phyloP scores from a whole-genome alignment of 306 rosid genomes.

The Rubus parviflorus region DNA sequence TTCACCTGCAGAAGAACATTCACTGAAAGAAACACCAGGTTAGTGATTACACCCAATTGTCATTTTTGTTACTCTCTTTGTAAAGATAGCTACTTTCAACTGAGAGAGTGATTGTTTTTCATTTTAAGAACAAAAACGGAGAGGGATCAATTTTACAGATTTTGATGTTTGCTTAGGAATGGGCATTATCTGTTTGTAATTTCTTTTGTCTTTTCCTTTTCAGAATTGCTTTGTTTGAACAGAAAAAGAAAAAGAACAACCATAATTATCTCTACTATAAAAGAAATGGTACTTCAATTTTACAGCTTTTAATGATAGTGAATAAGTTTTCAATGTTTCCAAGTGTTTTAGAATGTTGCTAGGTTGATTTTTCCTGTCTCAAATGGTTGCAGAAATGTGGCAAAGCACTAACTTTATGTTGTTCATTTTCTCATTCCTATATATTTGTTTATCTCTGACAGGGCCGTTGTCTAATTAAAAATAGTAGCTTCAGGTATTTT shows the following conservation, averaged over 20 bases:
- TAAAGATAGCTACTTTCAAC: conserved; percentile 21
- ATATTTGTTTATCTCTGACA: conserved; percentile 24
- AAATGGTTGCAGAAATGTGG: conserved; percentile 44
- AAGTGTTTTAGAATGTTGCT: conserved; percentile 18
- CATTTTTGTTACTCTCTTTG: conserved; percentile 23
- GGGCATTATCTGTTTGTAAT: conserved; percentile 39
- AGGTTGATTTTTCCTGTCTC: conserved; percentile 43
- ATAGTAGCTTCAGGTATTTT: conserved; percentile 43
- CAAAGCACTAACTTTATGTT: conserved; percentile 31
- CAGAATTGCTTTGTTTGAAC: conserved; percentile 5
- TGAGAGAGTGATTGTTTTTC: conserved; percentile 17
- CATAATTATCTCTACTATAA: neutral
- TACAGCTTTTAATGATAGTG: conserved; percentile 45
- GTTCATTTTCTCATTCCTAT: conserved; percentile 34
- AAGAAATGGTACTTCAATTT: conserved; percentile 29
- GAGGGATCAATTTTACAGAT: conserved; percentile 31
- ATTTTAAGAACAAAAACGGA: neutral
- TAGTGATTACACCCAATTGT: conserved; percentile 15
- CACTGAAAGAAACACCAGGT: conserved; percentile 13
- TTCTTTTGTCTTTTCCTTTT: conserved; percentile 11
- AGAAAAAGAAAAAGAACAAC: neutral
- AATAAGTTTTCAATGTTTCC: conserved; percentile 34
- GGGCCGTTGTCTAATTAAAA: conserved; percentile 40
- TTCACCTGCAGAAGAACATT: conserved; percentile 29
- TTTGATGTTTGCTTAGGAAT: conserved; percentile 50